These are phyloP conservation scores for Candida taoyuanica DNA, from an alignment of 805 yeast genomes.

Conservation along the genomic window DNA sequence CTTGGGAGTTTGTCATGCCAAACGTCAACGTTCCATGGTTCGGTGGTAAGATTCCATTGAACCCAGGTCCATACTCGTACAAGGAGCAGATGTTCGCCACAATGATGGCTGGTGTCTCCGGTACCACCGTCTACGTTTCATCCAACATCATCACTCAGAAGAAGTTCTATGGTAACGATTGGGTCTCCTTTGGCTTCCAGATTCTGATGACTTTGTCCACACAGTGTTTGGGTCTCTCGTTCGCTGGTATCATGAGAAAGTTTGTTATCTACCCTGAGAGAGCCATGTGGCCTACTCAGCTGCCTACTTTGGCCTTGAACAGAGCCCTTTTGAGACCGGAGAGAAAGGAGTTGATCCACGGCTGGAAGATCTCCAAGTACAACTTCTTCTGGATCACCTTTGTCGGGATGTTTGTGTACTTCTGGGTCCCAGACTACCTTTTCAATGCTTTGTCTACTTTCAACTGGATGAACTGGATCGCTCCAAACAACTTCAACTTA, in stretches of 20 bases:
- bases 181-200: conserved; percentile 46
- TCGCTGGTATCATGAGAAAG: conserved; percentile 60
- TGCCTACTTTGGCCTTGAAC: conserved; percentile 47
- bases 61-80: conserved; percentile 61
- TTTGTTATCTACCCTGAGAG: conserved; percentile 48
- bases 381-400: conserved; percentile 31
- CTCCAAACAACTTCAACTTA: conserved; percentile 44
- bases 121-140: conserved; percentile 31
- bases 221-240: conserved; percentile 61
- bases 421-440: conserved; percentile 43
- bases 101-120: conserved; percentile 31
- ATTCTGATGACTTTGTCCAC: conserved; percentile 48
- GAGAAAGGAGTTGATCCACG: conserved; percentile 29
- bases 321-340: conserved; percentile 40
- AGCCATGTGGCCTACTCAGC: conserved; percentile 49
- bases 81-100: conserved; percentile 68
- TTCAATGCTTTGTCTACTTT: conserved; percentile 39
- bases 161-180: conserved; percentile 27
- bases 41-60: conserved; percentile 40
- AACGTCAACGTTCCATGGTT: conserved; percentile 37
- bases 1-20: conserved; percentile 41
- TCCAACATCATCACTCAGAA: conserved; percentile 35
- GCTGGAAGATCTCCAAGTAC: conserved; percentile 33
- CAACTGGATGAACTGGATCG: conserved; percentile 58
- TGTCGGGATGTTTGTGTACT: conserved; percentile 34